Evolutionary conservation across 805 yeast species (phyloP), one percentile per base, ranked within the genome.

Genomic region (Metschnikowia vanudenii): DNA sequence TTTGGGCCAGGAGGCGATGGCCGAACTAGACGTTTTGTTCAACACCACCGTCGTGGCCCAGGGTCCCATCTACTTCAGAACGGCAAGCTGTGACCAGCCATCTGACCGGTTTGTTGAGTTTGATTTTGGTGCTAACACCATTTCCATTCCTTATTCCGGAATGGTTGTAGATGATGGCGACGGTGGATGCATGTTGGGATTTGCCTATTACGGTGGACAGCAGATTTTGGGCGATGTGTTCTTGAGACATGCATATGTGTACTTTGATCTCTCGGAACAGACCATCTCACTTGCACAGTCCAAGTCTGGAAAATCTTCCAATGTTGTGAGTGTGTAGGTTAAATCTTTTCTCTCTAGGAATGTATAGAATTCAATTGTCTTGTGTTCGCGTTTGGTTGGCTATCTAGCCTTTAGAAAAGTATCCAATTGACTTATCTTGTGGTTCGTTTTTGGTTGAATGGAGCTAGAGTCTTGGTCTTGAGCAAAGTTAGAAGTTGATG

Each of bases 211-310:
- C 45, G 8, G 41, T 4, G 50, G 49, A 31, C 12, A 43, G 22
- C 46, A 34, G 24, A 37, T 52, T 14, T 45, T 52, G 40, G 60
- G 60, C 6, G 55, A 49, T 16, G 51, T 49, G 29, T 55, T 57
- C 36, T 45, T 57, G 48, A 42, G 59, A 41, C 35, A 44, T 14
- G 59, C 58, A 4, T 57, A 57, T 44, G 51, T 52, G n/a, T 45
- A 52, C 45, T 57, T 46, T 37, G 56, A 57, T 29, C 47, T 55
- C 20, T 43, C 52, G 8, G 58, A 50, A 41, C 41, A 45, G 32
- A 46, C 46, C 10, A 50, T 57, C 20, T 37, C 53, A 2, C 38
- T 55, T n/a, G 56, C 52, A 13, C 53, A 52, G 44, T 49, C 49
- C 2, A 33, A n/a, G 33, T 29, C 39, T 41, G 34, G 46, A 16